These are phyloP conservation scores for Primulina huaijiensis DNA, from an alignment of 257 asterid species.

Conservation along the genomic window DNA sequence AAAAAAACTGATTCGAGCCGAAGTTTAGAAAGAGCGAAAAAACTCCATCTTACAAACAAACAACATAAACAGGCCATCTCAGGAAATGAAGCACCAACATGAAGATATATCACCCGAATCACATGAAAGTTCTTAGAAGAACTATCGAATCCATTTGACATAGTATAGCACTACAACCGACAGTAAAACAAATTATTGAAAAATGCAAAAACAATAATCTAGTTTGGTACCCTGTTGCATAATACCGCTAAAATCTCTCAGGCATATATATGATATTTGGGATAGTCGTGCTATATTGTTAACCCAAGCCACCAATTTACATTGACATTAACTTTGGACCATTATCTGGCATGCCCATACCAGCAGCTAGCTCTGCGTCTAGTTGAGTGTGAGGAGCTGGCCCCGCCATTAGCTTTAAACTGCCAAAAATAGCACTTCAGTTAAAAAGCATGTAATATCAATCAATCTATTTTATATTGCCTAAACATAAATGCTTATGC, in stretches of 20 bases:
- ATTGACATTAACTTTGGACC: conserved; percentile 85
- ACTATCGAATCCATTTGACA: background rate
- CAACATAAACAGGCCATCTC: background rate
- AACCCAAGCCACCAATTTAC: conserved; percentile 23
- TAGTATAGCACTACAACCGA: background rate
- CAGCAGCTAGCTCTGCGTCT: conserved; percentile 90
- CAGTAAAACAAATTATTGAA: background rate
- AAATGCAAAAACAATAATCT: background rate
- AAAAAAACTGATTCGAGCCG: no score
- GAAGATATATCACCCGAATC: background rate
- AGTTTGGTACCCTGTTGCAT: background rate
- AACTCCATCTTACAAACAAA: no score
- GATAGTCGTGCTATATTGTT: background rate
- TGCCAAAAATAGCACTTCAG: conserved; percentile 30
- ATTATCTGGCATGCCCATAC: conserved; percentile 96
- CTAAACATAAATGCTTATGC: background rate
- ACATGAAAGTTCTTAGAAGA: background rate
- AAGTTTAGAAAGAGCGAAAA: no score
- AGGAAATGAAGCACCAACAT: background rate
- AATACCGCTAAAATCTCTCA: no score
- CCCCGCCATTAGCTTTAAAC: conserved; percentile 77
- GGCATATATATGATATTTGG: background rate
- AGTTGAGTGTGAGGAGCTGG: conserved; percentile 85
- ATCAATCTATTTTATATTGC: background rate
- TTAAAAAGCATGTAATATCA: background rate